These are phyloP conservation scores for Beauveria australis DNA, from an alignment of 2,329 filamentous ascomycete species.

Conservation along the genomic window DNA sequence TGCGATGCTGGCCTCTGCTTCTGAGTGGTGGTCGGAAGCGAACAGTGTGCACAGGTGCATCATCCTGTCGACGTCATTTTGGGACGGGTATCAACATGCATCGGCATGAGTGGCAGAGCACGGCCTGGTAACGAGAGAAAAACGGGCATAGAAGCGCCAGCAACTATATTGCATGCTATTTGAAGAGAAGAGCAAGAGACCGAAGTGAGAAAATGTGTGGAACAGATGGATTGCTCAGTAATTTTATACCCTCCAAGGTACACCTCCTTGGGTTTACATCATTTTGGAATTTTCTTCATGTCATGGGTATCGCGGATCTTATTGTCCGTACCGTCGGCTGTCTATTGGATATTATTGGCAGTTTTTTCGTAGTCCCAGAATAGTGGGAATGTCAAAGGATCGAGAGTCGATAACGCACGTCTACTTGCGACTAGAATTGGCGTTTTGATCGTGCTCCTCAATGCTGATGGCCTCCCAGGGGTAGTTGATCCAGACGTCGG, in stretches of 20 bases:
- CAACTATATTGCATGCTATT: neutral
- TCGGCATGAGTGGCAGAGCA: neutral
- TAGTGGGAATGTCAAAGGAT: neutral
- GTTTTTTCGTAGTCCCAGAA: neutral
- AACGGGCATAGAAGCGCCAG: neutral
- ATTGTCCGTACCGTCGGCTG: neutral
- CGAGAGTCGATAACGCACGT: neutral
- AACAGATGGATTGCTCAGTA: neutral
- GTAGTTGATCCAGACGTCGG: slow-evolving; percentile 98
- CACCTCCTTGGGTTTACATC: neutral
- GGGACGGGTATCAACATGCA: neutral
- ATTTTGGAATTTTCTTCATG: neutral
- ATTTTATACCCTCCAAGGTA: neutral
- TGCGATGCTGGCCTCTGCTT: neutral
- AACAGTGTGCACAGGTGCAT: neutral
- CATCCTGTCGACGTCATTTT: too few species aligned
- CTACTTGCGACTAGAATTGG: slow-evolving; percentile 1
- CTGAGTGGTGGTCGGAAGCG: neutral
- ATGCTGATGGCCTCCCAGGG: slow-evolving; percentile 96
- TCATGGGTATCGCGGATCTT: slow-evolving; percentile 2
- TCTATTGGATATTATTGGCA: slow-evolving; percentile 4
- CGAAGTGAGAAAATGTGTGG: neutral
- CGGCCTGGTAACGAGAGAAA: neutral
- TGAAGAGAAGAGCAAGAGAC: neutral
- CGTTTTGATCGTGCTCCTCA: slow-evolving; percentile 67